Conservation (phyloP, 202 grass and related monocot genomes). For the Eragrostis tef region DNA sequence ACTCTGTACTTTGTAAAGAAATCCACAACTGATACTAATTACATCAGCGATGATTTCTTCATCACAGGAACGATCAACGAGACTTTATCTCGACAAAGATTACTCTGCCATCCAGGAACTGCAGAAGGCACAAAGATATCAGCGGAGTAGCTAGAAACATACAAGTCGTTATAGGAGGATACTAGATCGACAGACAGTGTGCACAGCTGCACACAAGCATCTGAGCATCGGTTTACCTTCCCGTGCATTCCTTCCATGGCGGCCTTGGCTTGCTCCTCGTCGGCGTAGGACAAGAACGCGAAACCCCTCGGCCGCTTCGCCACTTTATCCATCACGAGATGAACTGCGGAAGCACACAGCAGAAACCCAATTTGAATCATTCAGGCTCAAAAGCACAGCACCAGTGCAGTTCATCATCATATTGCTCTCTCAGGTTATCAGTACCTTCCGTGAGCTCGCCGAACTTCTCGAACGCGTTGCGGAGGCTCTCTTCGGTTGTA, state of each 20-base stretch:
- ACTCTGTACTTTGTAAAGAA: constrained; percentile 13
- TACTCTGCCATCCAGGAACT: constrained; percentile 80
- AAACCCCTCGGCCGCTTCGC: constrained; percentile 70
- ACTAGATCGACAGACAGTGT: background rate
- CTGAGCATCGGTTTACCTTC: constrained; percentile 53
- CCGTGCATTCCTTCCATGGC: constrained; percentile 81
- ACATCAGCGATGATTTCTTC: constrained; percentile 10
- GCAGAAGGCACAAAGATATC: constrained; percentile 8
- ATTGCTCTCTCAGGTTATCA: constrained; percentile 1
- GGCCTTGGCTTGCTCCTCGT: constrained; percentile 57
- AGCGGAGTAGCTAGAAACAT: background rate
- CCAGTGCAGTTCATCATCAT: background rate
- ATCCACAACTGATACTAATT: constrained; percentile 17
- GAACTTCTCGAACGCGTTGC: constrained; percentile 65
- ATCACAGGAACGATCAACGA: background rate
- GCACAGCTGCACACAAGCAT: background rate
- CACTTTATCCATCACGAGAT: constrained; percentile 74
- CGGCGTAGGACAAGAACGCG: constrained; percentile 67
- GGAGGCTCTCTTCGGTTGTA: constrained; percentile 67
- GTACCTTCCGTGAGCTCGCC: constrained; percentile 71
- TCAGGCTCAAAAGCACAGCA: background rate
- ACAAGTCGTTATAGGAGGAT: background rate
- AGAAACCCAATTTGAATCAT: background rate
- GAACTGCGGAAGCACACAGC: constrained; percentile 48
- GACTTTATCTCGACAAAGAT: constrained; percentile 64